Evolutionary conservation across 441 rosid genomes (phyloP).

Genomic region (Corymbia calophylla): DNA sequence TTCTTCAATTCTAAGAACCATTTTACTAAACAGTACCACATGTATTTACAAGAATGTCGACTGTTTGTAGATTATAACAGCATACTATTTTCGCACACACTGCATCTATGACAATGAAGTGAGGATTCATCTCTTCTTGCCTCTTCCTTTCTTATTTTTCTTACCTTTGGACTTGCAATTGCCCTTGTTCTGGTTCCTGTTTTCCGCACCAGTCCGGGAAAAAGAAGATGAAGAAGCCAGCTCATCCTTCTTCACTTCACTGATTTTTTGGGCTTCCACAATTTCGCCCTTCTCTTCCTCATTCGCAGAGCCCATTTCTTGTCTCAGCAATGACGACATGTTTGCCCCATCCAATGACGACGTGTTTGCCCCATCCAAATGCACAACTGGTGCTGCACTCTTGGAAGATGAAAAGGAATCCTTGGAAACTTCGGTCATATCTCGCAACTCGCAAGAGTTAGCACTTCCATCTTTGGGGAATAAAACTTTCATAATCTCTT

Average conservation of each 20-base stretch:
- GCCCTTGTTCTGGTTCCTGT: not conserved
- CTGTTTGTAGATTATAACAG: not conserved
- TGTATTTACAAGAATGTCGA: not conserved
- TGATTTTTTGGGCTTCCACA: not conserved
- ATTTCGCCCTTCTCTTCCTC: not conserved
- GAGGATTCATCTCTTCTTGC: not conserved
- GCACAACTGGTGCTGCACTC: not conserved
- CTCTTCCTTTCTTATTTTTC: not conserved
- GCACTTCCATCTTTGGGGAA: slow-evolving; percentile 7
- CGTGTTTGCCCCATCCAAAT: not conserved
- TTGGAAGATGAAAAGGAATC: not conserved
- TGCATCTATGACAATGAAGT: not conserved
- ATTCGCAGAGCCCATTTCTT: not conserved
- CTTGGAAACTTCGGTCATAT: not conserved
- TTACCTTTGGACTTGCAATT: not conserved
- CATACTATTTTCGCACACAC: not conserved
- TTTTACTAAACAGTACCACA: not conserved
- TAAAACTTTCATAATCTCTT: slow-evolving; percentile 10
- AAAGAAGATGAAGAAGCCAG: not conserved
- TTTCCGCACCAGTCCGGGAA: not conserved
- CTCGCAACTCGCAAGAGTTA: fast-evolving
- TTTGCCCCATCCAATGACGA: not conserved
- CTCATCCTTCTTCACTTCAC: not conserved
- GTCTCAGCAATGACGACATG: not conserved
- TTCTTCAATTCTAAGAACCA: not conserved